These are phyloP conservation scores for Fusarium chaquense DNA, from an alignment of 2,329 filamentous ascomycete genomes.

Conservation along the genomic window DNA sequence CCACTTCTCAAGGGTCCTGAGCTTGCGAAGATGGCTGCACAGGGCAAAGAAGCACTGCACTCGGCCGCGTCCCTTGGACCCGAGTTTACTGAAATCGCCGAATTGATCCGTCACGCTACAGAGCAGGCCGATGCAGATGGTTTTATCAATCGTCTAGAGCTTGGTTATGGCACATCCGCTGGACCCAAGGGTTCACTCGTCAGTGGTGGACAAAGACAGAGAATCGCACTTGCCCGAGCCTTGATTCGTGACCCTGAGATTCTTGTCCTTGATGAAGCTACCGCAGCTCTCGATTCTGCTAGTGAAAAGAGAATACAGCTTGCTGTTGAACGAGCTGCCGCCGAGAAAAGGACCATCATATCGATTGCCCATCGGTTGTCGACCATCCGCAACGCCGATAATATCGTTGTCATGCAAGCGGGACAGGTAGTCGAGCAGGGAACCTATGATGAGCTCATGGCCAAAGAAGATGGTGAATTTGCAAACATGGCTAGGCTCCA, in stretches of 20 bases:
- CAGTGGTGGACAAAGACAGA: constrained; percentile 70
- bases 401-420: constrained; percentile 73
- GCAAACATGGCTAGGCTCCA: constrained; percentile 62
- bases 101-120: constrained; percentile 63
- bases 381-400: constrained; percentile 72
- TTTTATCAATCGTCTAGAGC: constrained; percentile 66
- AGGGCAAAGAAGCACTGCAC: constrained; percentile 61
- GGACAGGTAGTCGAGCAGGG: constrained; percentile 73
- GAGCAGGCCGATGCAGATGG: constrained; percentile 68
- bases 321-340: constrained; percentile 57
- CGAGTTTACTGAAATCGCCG: constrained; percentile 60
- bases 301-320: constrained; percentile 67
- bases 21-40: constrained; percentile 64
- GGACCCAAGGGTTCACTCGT: constrained; percentile 67
- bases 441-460: constrained; percentile 69
- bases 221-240: constrained; percentile 68
- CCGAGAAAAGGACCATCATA: constrained; percentile 70
- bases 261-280: constrained; percentile 71
- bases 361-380: constrained; percentile 73
- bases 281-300: constrained; percentile 69
- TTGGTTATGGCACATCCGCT: constrained; percentile 65
- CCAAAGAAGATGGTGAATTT: constrained; percentile 62
- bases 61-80: constrained; percentile 59
- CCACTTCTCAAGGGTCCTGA: constrained; percentile 60
- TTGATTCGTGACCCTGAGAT: constrained; percentile 68